Evolutionary conservation across 805 yeast genomes (phyloP).

Genomic region (Debaryomyces tyrocola): DNA sequence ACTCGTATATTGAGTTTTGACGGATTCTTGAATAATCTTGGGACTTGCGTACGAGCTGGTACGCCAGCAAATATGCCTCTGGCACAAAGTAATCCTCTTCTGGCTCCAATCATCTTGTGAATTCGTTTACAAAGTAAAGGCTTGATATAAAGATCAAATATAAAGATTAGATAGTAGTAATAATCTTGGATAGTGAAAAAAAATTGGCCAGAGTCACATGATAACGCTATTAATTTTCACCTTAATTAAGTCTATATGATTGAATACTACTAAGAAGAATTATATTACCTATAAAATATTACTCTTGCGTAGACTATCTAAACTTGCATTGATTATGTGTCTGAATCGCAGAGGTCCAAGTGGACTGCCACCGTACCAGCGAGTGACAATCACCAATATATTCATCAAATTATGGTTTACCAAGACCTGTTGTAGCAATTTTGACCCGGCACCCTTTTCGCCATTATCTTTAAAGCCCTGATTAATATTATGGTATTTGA

Average conservation of each 20-base stretch:
- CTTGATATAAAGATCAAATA: not conserved
- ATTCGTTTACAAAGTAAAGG: not conserved
- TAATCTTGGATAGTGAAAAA: not conserved
- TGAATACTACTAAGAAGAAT: not conserved
- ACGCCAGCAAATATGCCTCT: not conserved
- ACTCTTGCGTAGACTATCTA: constrained; percentile 3
- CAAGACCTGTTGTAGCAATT: constrained; percentile 53
- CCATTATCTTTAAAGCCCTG: constrained; percentile 73
- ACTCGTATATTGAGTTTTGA: not conserved
- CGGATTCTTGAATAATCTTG: not conserved
- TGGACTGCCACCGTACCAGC: constrained; percentile 84
- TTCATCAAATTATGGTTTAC: constrained; percentile 50
- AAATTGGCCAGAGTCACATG: not conserved
- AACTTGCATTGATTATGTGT: constrained; percentile 50
- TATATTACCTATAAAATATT: not conserved
- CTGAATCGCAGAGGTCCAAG: constrained; percentile 72
- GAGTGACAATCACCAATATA: constrained; percentile 63
- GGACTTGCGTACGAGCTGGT: not conserved
- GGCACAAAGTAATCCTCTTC: not conserved
- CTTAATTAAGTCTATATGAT: not conserved
- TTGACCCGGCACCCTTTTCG: constrained; percentile 71
- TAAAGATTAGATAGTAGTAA: not conserved
- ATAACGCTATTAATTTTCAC: not conserved
- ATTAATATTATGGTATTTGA: constrained; percentile 25
- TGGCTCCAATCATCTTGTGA: not conserved